These are phyloP conservation scores for Diplodia scrobiculata DNA, from an alignment of 2,329 filamentous ascomycete species.

Conservation along the genomic window DNA sequence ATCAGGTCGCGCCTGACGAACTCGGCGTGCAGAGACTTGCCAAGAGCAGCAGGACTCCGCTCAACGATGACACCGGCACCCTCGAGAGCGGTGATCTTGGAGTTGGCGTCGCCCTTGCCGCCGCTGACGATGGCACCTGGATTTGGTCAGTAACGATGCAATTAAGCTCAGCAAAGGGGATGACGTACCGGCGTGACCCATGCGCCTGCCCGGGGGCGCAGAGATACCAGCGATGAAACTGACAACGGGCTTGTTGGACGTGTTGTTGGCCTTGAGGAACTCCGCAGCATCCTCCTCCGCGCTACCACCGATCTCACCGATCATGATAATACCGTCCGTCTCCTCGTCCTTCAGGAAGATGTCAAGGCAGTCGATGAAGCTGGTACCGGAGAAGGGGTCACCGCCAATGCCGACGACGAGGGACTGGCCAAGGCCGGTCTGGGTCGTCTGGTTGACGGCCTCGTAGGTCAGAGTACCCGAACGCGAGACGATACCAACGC, in stretches of 20 bases:
- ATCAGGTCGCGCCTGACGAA: slow-evolving; percentile 95
- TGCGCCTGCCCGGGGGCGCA: slow-evolving; percentile 90
- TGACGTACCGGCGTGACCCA: slow-evolving; percentile 85
- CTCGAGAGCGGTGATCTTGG: slow-evolving; percentile 95
- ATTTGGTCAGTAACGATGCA: not conserved
- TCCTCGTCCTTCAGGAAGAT: slow-evolving; percentile 95
- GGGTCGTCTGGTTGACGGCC: slow-evolving; percentile 98
- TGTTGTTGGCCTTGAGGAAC: slow-evolving; percentile 91
- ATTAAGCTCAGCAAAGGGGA: not conserved
- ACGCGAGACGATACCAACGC: slow-evolving; percentile 96
- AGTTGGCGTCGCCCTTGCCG: slow-evolving; percentile 96
- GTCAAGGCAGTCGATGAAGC: slow-evolving; percentile 98
- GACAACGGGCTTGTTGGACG: slow-evolving; percentile 90
- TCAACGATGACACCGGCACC: slow-evolving; percentile 93
- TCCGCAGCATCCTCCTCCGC: slow-evolving; percentile 98
- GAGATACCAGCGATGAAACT: slow-evolving; percentile 99
- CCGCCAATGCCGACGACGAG: slow-evolving; percentile 98
- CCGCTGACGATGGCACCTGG: slow-evolving; percentile 85
- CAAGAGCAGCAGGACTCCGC: slow-evolving; percentile 86
- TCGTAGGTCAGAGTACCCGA: slow-evolving; percentile 99
- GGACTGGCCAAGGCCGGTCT: slow-evolving; percentile 93
- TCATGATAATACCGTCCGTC: slow-evolving; percentile 99
- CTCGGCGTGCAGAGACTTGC: slow-evolving; percentile 91
- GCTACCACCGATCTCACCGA: slow-evolving; percentile 96
- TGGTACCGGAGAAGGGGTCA: slow-evolving; percentile 98